phyloP scores from a whole-genome alignment of 441 rosid species.

The Erysimum cheiri region DNA sequence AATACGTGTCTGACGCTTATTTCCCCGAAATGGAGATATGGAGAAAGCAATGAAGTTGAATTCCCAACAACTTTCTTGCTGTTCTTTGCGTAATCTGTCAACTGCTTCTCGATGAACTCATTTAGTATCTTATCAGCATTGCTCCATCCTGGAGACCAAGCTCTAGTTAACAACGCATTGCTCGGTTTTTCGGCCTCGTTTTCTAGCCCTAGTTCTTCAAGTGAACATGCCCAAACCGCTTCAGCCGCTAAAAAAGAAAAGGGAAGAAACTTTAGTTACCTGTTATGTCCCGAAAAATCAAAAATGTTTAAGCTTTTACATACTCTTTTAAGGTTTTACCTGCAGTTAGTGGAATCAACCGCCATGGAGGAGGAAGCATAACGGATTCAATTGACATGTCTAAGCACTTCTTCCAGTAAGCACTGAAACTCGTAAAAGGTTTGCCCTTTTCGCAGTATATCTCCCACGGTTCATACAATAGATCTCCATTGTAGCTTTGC shows the following conservation, averaged over 20 bases:
- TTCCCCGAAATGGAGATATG: conserved; percentile 90
- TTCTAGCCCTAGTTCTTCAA: conserved; percentile 84
- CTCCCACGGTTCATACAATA: conserved; percentile 92
- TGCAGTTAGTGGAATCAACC: conserved; percentile 53
- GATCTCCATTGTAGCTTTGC: conserved; percentile 85
- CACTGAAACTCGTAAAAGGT: conserved; percentile 69
- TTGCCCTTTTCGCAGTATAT: conserved; percentile 67
- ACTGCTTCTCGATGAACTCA: conserved; percentile 69
- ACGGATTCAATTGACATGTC: conserved; percentile 65
- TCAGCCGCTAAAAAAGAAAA: conserved; percentile 50
- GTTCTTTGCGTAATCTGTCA: conserved; percentile 59
- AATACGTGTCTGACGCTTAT: conserved; percentile 80
- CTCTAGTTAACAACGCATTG: conserved; percentile 82
- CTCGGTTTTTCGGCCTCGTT: conserved; percentile 80
- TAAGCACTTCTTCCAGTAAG: conserved; percentile 78
- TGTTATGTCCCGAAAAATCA: background rate
- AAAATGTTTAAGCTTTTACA: conserved; percentile 1
- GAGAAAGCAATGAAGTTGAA: conserved; percentile 78
- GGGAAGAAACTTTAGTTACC: background rate
- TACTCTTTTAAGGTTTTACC: conserved; percentile 48
- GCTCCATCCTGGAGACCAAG: conserved; percentile 93
- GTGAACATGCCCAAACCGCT: conserved; percentile 53
- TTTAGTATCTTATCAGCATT: conserved; percentile 71
- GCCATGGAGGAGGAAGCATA: conserved; percentile 75
- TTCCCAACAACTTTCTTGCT: conserved; percentile 64